Percentiles rank a stretch among this genome's conserved stretches.
Evolutionary conservation across 2,329 filamentous ascomycete species (phyloP).

Genomic region (Cladosporium sphaerospermum): DNA sequence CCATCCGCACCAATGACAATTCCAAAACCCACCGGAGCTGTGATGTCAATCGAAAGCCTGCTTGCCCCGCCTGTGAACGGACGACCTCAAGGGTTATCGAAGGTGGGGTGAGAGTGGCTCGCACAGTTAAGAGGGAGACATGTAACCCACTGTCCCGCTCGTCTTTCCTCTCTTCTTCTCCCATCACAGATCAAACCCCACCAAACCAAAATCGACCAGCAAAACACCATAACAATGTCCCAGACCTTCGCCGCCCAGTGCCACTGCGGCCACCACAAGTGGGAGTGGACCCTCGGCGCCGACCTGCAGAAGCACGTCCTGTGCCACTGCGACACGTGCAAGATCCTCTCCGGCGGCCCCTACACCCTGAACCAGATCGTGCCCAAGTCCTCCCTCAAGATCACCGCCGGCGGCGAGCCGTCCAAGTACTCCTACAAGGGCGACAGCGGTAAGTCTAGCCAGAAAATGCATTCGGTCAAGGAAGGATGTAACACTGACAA

Average conservation of each 20-base stretch:
- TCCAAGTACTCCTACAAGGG: constrained; percentile 52
- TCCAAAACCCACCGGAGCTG: background rate
- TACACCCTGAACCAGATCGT: constrained; percentile 52
- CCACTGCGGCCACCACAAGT: constrained; percentile 51
- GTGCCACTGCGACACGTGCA: constrained; percentile 55
- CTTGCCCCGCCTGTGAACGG: background rate
- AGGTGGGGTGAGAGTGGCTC: constrained; percentile 3
- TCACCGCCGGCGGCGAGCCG: constrained; percentile 45
- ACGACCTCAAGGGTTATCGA: background rate
- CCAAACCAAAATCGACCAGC: background rate
- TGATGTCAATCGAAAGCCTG: constrained; percentile 3
- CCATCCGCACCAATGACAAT: background rate
- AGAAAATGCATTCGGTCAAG: constrained; percentile 11
- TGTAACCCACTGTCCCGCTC: background rate
- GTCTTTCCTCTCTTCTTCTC: background rate
- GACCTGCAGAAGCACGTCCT: constrained; percentile 42
- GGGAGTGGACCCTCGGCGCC: constrained; percentile 44
- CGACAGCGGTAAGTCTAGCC: constrained; percentile 39
- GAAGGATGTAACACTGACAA: background rate
- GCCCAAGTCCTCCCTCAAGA: constrained; percentile 42
- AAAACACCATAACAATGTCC: background rate
- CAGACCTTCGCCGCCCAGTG: constrained; percentile 43
- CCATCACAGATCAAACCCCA: background rate
- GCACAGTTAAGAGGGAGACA: background rate
- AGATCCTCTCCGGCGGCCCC: constrained; percentile 44